Evolutionary conservation across 345 rosid genomes (phyloP), one percentile per base, ranked within the genome.

Genomic region (Gossypium australe): DNA sequence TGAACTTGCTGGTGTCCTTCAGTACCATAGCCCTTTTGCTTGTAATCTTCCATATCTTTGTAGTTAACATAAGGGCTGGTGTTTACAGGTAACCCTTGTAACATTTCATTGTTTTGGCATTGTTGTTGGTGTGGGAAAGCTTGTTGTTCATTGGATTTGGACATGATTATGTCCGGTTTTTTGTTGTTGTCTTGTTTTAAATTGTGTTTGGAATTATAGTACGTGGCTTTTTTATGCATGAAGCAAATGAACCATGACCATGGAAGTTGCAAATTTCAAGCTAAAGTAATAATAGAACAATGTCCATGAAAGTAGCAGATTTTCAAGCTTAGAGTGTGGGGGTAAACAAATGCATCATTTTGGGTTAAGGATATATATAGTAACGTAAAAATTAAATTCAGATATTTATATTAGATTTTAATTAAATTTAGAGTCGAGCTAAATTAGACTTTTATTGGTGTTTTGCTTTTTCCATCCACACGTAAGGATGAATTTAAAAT

Each of bases 1-100:
- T 77, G 73, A 8, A 88, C 87, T 14, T 84, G 76, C 18, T 70
- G 78, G 65, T 88, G 94, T 44, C 94, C 93, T 78, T 87, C 59
- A 2, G 89, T 80, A 71, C 89, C 90, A 68, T 89, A 92, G 11
- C 75, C 93, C 72, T 48, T 51, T 27, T 24, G 83, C 76, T 86
- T 84, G 78, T 85, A 84, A n/a, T 86, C 89, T 73, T 87, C 89
- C 72, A 86, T 9, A 56, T 80, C 79, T 3, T 71, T 27, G 77
- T 80, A 80, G 17, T 84, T 72, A 13, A 74, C 12, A 41, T 81
- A 83, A 2, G 89, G 87, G 52, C 86, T 81, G 60, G 60, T 76
- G 77, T 84, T 68, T 67, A 80, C 1, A 7, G 86, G 81, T 24
- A 81, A 67, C 12, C 80, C 85, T 49, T 25, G 20, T 12, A 67